phyloP scores from a whole-genome alignment of 2,329 filamentous ascomycete genomes.

The Bipolaris zeicola region DNA sequence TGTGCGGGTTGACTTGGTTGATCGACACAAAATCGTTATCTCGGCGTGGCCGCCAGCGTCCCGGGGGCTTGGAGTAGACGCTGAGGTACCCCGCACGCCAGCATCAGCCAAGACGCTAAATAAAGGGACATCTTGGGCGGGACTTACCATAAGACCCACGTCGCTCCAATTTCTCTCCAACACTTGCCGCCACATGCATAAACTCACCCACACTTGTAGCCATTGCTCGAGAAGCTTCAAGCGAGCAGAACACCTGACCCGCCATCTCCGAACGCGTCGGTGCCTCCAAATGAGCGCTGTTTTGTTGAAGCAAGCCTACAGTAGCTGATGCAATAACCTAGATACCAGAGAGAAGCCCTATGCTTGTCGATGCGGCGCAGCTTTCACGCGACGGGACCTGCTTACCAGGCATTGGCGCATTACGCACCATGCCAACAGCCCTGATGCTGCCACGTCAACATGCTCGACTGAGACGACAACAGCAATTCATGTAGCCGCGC shows the following conservation, averaged over 20 bases:
- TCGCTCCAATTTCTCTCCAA: slow-evolving; percentile 23
- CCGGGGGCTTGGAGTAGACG: slow-evolving; percentile 1
- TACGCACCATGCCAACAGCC: slow-evolving; percentile 26
- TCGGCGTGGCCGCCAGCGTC: neutral
- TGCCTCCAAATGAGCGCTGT: slow-evolving; percentile 14
- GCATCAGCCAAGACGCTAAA: slow-evolving; percentile 6
- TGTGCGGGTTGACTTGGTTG: neutral
- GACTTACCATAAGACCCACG: slow-evolving; percentile 11
- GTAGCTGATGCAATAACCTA: slow-evolving; percentile 21
- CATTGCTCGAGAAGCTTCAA: slow-evolving; percentile 38
- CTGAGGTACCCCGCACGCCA: slow-evolving; percentile 7
- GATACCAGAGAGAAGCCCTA: slow-evolving; percentile 42
- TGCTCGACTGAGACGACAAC: slow-evolving; percentile 13
- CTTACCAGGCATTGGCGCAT: slow-evolving; percentile 42
- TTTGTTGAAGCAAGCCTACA: neutral
- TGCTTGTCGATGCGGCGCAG: slow-evolving; percentile 33
- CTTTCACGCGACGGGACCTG: slow-evolving; percentile 38
- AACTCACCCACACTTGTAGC: slow-evolving; percentile 32
- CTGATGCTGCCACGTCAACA: slow-evolving; percentile 7
- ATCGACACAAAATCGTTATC: neutral
- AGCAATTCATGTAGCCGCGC: slow-evolving; percentile 4
- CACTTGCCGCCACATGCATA: slow-evolving; percentile 30
- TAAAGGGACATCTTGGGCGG: neutral
- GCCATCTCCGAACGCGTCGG: slow-evolving; percentile 41
- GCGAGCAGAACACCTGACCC: slow-evolving; percentile 38